Base-by-base conservation (phyloP, 2,329 filamentous ascomycete species). In the Biscogniauxia sp. region DNA sequence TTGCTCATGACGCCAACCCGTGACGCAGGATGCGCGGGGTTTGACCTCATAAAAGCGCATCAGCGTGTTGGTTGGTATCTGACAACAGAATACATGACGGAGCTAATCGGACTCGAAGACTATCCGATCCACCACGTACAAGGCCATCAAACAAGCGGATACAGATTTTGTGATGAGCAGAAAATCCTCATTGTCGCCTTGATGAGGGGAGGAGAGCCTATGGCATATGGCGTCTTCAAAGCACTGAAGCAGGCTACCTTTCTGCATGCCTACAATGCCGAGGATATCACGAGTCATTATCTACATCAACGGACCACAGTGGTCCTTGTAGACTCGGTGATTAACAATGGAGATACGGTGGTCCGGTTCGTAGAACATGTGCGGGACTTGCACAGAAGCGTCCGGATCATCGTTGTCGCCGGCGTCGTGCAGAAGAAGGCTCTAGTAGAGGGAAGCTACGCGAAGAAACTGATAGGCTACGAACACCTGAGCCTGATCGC, bases 141-240 rank as follows among this genome's bases (percentile, higher is more conserved):
- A 61, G 81, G 79, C 3, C 61, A 78, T 32, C 5, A 62, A 1
- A 79, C 76, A 0, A 68, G 25, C 0, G 85, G 85, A 0, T 75
- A 82, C 66, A 77, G 73, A 7, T 73, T 88, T 1, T 59, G 51
- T 0, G 25, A 80, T 57, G 84, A 88, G 67, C 7, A 72, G 1
- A 57, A 74, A 8, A 88, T 83, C 0, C 60, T 77, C 0, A 87
- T 89, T 53, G 73, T 88, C 0, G 77, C 85, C 0, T 63, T 88
- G n/a, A 88, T 89, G 85, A 82, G 84, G 8, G 84, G 82, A 1
- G 86, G 85, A 8, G 84, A 88, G 63, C 78, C 85, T 0, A 85
- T 89, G 82, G 86, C 86, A 0, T 70, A 80, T 1, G 85, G 85
- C 0, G 75, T 89, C 53, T 83, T 72, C 64, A 77, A 84, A 0